Base-by-base conservation (phyloP, 2,329 filamentous ascomycete species). In the Penicillium sp. region DNA sequence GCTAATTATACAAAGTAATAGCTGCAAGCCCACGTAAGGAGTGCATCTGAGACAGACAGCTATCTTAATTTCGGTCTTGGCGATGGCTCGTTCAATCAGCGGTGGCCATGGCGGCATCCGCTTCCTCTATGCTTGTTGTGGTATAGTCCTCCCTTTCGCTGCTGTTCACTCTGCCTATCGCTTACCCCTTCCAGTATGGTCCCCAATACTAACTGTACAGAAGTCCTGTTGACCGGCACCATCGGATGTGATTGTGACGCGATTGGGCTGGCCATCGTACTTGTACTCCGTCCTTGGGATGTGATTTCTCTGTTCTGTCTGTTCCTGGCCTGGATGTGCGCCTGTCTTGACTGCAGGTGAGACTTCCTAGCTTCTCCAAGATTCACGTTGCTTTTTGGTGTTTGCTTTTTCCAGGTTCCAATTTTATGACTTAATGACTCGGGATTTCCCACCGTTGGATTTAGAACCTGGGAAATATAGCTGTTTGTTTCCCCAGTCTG, bases 41-140 rank as follows among this genome's bases (percentile, higher is more conserved):
- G 59, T 52, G 46, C 58, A 49, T 59, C 55, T 49, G 57, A 61
- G 53, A 63, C 59, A 61, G 38, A 44, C 34, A 18, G 49, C 43
- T 49, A 48, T 50, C 48, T 57, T 53, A 31, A 49, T 53, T 40
- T 36, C 52, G 32, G 43, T 14, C 3, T 53, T 14, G 38, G 18
- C 29, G 22, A n/a, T 31, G 42, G 36, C n/a, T 60, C 53, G 34
- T 38, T 54, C 53, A 53, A 57, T 55, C 48, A 52, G 50, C 46
- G 34, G 29, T 50, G 48, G 42, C 10, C 29, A 27, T 52, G 38
- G 29, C 38, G 38, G 29, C 45, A 50, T 50, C 46, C 49, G 46
- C 38, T 36, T 40, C 13, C 21, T 53, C 31, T 45, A 27, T 18
- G 5, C 38, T 40, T 5, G 5, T 31, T 44, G 18, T 40, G 21